Conservation (phyloP, 78 protist genomes). For the Bigelowiella natans region DNA sequence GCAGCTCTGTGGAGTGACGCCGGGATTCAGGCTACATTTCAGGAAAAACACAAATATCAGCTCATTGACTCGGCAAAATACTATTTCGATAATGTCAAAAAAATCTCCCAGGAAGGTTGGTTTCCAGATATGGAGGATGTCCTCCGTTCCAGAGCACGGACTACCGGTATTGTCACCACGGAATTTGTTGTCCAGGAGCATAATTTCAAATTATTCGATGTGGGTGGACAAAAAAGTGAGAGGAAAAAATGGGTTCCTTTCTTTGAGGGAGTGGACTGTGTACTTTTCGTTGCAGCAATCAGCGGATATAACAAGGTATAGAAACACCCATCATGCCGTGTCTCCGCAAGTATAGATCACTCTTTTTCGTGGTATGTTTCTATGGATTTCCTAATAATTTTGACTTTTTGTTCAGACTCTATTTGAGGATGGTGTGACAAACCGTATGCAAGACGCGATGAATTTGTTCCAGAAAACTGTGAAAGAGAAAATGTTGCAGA, state of each 20-base stretch:
- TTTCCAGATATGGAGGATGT: constrained; percentile 80
- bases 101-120: constrained; percentile 44
- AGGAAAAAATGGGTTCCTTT: constrained; percentile 89
- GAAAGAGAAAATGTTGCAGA: neutral
- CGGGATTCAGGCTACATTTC: constrained; percentile 53
- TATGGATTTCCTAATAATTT: too few relatives aligned
- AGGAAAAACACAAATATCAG: constrained; percentile 25
- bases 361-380: too few relatives aligned
- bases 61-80: constrained; percentile 10
- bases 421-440: constrained; percentile 50
- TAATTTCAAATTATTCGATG: constrained; percentile 67
- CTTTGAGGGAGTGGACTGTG: constrained; percentile 80
- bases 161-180: constrained; percentile 81
- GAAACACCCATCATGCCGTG: too few relatives aligned
- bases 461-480: constrained; percentile 68
- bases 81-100: constrained; percentile 44
- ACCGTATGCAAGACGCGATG: constrained; percentile 80
- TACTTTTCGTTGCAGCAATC: constrained; percentile 74
- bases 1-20: constrained; percentile 63
- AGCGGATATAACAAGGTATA: constrained; percentile 65
- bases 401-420: constrained; percentile 27
- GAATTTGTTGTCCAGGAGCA: constrained; percentile 44
- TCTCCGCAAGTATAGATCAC: too few relatives aligned
- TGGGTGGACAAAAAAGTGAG: constrained; percentile 86
- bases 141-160: constrained; percentile 77